Evolutionary conservation across 495 filamentous ascomycete species (phyloP), one percentile per base, ranked within the genome.

Genomic region (Lophium mytilinum): DNA sequence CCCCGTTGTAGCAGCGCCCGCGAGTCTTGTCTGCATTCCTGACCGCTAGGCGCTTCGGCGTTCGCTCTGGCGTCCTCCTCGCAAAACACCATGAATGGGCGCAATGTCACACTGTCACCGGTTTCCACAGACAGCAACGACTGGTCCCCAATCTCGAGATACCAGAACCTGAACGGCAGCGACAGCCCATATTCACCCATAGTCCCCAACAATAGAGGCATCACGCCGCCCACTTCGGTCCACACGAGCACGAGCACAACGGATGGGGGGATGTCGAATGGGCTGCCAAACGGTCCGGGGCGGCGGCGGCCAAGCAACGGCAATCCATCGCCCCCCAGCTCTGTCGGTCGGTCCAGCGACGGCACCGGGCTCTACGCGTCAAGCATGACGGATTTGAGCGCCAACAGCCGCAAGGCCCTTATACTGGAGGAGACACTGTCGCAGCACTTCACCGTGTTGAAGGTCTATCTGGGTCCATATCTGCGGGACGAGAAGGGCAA

Each of bases 81-180:
- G 37, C 49, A 55, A 65, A 63, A 60, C 63, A 56, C 21, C 52
- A 84, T 85, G 83, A 83, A 82, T 76, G 80, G 74, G 59, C 76
- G 74, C 61, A 72, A 76, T 63, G 81, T 79, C 69, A 85, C 87
- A 60, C 82, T 91, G 73, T 92, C 89, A 69, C 89, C 89, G 68
- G 83, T 88, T 69, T 92, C 89, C 69, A 82, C 84, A 66, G 84
- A 82, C 67, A 82, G 85, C 62, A 94, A 84, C 73, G 90, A 95
- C 72, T 95, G 89, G 90, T 90, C 89, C 19, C 86, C 83, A 49
- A 80, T 66, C 53, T 55, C 60, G 35, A 46, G 60, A 43, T 66
- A 66, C 51, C 57, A 64, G 53, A 61, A 55, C 57, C 41, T 66
- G 11, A 47, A 35, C 55, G 59, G 63, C 57, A 60, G 24, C 60